Percentiles rank a stretch among this genome's conserved stretches.
These are phyloP conservation scores for Bocquillonia castaneifolia DNA, from an alignment of 441 rosid species.

Conservation along the genomic window DNA sequence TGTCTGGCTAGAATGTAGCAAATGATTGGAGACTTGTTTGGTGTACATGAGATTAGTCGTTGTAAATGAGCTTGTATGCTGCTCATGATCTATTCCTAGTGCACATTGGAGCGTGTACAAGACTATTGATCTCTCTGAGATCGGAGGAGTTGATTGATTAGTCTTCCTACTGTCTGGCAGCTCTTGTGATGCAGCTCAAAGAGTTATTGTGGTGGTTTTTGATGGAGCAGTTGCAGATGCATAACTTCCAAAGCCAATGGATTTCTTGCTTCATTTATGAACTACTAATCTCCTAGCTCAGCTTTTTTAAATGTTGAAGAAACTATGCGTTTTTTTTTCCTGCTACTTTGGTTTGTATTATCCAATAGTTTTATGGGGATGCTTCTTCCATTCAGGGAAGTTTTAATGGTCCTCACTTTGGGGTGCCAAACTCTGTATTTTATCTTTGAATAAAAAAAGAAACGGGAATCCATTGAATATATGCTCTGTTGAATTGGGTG, in stretches of 20 bases:
- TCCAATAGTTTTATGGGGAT: not conserved
- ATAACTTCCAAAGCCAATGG: not conserved
- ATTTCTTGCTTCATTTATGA: not conserved
- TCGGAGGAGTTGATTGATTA: not conserved
- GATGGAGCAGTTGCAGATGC: not conserved
- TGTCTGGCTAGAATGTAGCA: not conserved
- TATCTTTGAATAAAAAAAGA: not conserved
- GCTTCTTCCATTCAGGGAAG: constrained; percentile 13
- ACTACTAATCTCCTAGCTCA: not conserved
- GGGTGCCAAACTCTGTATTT: not conserved
- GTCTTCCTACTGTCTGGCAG: not conserved
- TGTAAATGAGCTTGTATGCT: constrained; percentile 1
- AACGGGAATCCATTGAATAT: not conserved
- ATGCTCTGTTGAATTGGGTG: not conserved
- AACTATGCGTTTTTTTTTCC: constrained; percentile 2
- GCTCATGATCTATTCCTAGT: not conserved
- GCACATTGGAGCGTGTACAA: not conserved
- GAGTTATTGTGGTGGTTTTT: not conserved
- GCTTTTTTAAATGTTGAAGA: not conserved
- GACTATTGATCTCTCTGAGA: not conserved
- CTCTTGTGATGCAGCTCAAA: not conserved
- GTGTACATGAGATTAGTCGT: constrained; percentile 6
- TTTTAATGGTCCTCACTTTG: not conserved
- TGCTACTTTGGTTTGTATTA: not conserved
- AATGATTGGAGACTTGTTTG: constrained; percentile 7